Evolutionary conservation across 2,329 filamentous ascomycete species (phyloP).

Genomic region (Monilinia fructigena): DNA sequence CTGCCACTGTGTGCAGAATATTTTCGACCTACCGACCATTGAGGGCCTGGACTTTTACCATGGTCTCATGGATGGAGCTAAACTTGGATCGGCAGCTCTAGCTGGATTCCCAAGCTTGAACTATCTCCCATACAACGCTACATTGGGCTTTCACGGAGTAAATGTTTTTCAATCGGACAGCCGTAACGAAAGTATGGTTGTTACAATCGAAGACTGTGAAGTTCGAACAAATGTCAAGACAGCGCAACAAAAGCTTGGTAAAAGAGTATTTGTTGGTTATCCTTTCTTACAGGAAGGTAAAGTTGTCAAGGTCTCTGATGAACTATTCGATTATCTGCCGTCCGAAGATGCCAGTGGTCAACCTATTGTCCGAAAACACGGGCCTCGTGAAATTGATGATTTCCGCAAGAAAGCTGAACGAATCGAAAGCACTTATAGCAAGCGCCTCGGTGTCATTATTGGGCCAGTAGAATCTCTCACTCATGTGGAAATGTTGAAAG

Average conservation of each 20-base stretch:
- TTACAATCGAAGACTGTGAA: slow-evolving; percentile 77
- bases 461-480: slow-evolving; percentile 85
- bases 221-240: slow-evolving; percentile 65
- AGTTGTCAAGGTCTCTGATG: slow-evolving; percentile 84
- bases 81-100: slow-evolving; percentile 77
- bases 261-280: slow-evolving; percentile 87
- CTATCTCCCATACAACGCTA: slow-evolving; percentile 78
- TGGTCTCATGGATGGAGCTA: slow-evolving; percentile 79
- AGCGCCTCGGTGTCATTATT: slow-evolving; percentile 83
- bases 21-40: slow-evolving; percentile 89
- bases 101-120: slow-evolving; percentile 92
- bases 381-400: slow-evolving; percentile 71
- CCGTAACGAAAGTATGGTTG: slow-evolving; percentile 92
- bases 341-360: slow-evolving; percentile 61
- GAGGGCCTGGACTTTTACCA: slow-evolving; percentile 84
- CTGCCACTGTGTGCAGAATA: slow-evolving; percentile 92
- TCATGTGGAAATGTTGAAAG: slow-evolving; percentile 91
- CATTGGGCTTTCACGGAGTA: slow-evolving; percentile 82
- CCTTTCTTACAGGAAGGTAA: slow-evolving; percentile 95
- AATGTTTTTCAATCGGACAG: slow-evolving; percentile 96
- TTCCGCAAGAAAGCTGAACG: slow-evolving; percentile 81
- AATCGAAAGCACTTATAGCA: slow-evolving; percentile 86
- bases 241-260: slow-evolving; percentile 77
- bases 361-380: slow-evolving; percentile 68
- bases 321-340: slow-evolving; percentile 84